Conservation (phyloP, 139 green algal species). For the Volvox africanus region DNA sequence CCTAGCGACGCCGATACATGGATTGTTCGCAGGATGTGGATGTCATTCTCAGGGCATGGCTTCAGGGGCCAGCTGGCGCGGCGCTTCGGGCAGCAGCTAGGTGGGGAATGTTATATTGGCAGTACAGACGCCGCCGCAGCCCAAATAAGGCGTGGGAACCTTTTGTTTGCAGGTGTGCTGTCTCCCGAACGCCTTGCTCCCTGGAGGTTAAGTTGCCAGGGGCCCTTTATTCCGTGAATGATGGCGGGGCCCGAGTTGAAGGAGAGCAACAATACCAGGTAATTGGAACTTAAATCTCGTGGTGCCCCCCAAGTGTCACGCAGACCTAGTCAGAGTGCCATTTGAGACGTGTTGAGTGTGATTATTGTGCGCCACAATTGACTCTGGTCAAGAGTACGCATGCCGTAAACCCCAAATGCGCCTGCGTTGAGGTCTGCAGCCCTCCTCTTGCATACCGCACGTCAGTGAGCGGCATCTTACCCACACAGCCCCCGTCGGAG, state of each 20-base stretch:
- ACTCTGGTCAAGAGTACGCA: too few relatives aligned
- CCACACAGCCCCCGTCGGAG: too few relatives aligned
- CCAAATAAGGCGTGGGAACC: background rate
- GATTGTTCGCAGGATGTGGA: background rate
- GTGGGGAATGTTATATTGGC: background rate
- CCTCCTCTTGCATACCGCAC: too few relatives aligned
- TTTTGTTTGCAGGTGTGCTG: background rate
- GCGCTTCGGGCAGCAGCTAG: conserved; percentile 6
- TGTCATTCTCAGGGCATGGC: background rate
- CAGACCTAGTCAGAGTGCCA: too few relatives aligned
- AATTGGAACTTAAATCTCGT: too few relatives aligned
- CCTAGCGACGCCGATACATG: background rate
- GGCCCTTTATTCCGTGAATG: background rate
- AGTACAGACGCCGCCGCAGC: background rate
- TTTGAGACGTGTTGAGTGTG: too few relatives aligned
- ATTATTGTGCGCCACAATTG: too few relatives aligned
- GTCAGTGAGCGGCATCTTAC: too few relatives aligned
- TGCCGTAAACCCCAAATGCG: too few relatives aligned
- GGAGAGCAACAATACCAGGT: background rate
- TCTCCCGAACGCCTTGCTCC: background rate
- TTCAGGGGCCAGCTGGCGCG: background rate
- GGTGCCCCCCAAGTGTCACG: too few relatives aligned
- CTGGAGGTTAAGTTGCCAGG: background rate
- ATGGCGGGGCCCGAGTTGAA: background rate
- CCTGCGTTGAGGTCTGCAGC: too few relatives aligned